These are phyloP conservation scores for Hymenoscyphus repandus DNA, from an alignment of 2,329 filamentous ascomycete genomes.

Conservation along the genomic window DNA sequence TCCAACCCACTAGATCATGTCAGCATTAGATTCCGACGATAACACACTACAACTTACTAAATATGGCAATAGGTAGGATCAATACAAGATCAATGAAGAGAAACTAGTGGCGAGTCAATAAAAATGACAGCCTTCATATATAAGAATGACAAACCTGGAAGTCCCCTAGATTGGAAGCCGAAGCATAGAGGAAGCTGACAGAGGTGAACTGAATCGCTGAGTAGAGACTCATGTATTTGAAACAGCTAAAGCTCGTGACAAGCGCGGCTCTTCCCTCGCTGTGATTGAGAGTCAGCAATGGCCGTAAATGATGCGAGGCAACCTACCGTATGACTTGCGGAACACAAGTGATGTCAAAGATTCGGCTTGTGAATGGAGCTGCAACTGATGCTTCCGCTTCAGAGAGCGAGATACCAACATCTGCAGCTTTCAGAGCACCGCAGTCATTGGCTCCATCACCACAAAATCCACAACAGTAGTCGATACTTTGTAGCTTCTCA, in stretches of 20 bases:
- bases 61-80: conserved; percentile 93
- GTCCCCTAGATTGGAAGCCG: conserved; percentile 89
- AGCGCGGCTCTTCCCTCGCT: conserved; percentile 87
- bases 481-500: conserved; percentile 93
- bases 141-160: conserved; percentile 62
- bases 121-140: not conserved
- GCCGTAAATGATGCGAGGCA: not conserved
- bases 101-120: conserved; percentile 47
- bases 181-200: conserved; percentile 93
- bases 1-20: conserved; percentile 85
- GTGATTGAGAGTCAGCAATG: conserved; percentile 11
- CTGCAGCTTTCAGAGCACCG: conserved; percentile 90
- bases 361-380: conserved; percentile 91
- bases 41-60: conserved; percentile 52
- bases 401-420: conserved; percentile 94
- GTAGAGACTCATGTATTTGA: conserved; percentile 99
- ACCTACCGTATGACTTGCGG: conserved; percentile 77
- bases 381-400: conserved; percentile 97
- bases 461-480: conserved; percentile 93
- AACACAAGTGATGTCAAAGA: conserved; percentile 96
- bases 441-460: conserved; percentile 98
- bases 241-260: conserved; percentile 98
- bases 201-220: conserved; percentile 99
- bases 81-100: conserved; percentile 90
- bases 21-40: conserved; percentile 2